Conservation (phyloP, 1,284 basidiomycete genomes). For the Wolfiporia cocos region DNA sequence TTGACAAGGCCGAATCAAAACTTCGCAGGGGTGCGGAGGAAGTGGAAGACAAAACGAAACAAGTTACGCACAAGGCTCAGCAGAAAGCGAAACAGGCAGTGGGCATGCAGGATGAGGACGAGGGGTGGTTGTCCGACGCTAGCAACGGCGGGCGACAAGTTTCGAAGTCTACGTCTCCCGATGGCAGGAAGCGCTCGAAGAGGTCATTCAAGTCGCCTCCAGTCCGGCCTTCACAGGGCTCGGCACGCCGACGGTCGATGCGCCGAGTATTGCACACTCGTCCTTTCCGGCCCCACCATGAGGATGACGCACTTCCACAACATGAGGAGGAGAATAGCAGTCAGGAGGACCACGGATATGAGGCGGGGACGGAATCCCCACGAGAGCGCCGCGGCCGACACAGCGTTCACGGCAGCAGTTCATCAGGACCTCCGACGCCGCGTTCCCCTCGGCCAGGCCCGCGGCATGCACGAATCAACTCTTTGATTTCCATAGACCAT, state of each 20-base stretch:
- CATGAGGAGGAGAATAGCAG: background rate
- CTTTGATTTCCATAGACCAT: slow-evolving; percentile 25
- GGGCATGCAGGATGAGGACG: slow-evolving; percentile 30
- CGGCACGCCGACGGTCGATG: slow-evolving; percentile 13
- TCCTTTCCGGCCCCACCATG: slow-evolving; percentile 14
- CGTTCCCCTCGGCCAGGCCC: slow-evolving; percentile 14
- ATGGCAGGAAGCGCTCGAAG: slow-evolving; percentile 14
- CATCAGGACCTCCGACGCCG: slow-evolving; percentile 9
- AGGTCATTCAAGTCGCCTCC: slow-evolving; percentile 14
- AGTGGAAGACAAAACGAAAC: slow-evolving; percentile 13
- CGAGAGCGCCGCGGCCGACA: slow-evolving; percentile 14
- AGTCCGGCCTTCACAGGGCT: slow-evolving; percentile 4
- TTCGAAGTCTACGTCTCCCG: slow-evolving; percentile 7
- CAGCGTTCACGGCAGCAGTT: slow-evolving; percentile 5
- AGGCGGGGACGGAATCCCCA: slow-evolving; percentile 11
- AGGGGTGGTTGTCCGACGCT: slow-evolving; percentile 42
- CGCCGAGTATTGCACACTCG: slow-evolving; percentile 18
- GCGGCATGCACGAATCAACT: slow-evolving; percentile 27
- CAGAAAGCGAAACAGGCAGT: slow-evolving; percentile 8
- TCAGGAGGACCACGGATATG: slow-evolving; percentile 1
- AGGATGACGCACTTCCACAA: slow-evolving; percentile 10
- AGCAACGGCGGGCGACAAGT: slow-evolving; percentile 21
- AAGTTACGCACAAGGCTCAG: slow-evolving; percentile 19
- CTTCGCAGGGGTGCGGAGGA: slow-evolving; percentile 13
- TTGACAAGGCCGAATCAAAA: slow-evolving; percentile 25